Evolutionary conservation across 2,329 filamentous ascomycete genomes (phyloP), one percentile per base, ranked within the genome.

Genomic region (Diplodia sapinea): DNA sequence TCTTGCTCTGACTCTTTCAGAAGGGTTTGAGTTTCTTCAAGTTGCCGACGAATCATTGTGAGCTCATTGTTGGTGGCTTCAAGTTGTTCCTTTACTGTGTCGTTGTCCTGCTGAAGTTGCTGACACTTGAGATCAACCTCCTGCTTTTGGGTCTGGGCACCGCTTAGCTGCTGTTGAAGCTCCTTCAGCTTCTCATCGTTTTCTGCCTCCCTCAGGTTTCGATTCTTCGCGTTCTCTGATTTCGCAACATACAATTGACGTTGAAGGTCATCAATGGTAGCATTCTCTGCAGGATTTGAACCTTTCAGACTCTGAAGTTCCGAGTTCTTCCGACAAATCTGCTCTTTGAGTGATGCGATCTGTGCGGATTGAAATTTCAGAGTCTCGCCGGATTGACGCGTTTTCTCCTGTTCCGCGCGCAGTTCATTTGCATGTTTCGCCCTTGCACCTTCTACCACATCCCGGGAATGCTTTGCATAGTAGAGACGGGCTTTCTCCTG

Each of bases 281-380:
- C 17, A 8, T 7, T 23, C 11, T 4, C 5, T 20, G 13, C 13
- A 5, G 17, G 13, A 8, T 2, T 7, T 2, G n/a, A 17, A 2
- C 23, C 2, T 17, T 36, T 8, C 7, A 52, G 2, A 9, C 15
- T 26, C 33, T 33, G 62, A 8, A 55, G 15, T 8, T 54, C 62
- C 20, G 7, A 29, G 3, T 55, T 31, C 23, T 55, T 65, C 23
- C 31, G n/a, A 0, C 31, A 47, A 17, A 63, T 51, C 33, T 63
- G 31, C 11, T 51, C 59, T 15, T 51, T 63, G 29, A 63, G 59
- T n/a, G 59, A 23, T n/a, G 47, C 47, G 11, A 51, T 51, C 20
- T 63, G 29, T 6, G 29, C 9, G 31, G 59, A 20, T 26, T 49
- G 59, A 5, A 23, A 33, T 31, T 8, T 23, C 7, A 55, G n/a